A percentile compares a stretch with the other conserved stretches of the same genome.
Conservation (phyloP, 2,329 filamentous ascomycete genomes). For the Dothistroma septosporum region DNA sequence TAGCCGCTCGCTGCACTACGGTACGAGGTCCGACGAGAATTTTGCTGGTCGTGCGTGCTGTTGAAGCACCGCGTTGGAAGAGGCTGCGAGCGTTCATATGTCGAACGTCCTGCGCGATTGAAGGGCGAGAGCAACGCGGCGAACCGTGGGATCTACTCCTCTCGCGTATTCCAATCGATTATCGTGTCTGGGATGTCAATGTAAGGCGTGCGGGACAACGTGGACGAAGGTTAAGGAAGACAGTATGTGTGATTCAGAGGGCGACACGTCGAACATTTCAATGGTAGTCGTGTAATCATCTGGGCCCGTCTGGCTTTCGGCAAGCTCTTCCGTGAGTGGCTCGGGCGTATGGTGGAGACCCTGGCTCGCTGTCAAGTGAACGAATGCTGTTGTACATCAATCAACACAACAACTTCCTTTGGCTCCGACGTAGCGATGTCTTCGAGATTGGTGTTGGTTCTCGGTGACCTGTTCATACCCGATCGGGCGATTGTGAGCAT, state of each 20-base stretch:
- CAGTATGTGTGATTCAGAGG: neutral
- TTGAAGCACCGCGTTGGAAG: constrained; percentile 5
- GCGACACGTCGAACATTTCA: neutral
- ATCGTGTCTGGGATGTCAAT: constrained; percentile 2
- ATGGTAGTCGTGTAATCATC: neutral
- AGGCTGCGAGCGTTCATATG: constrained; percentile 3
- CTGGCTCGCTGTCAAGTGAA: neutral
- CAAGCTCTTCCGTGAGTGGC: neutral
- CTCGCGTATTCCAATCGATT: neutral
- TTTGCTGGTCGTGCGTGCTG: neutral
- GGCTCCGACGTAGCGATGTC: constrained; percentile 52
- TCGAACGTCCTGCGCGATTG: neutral
- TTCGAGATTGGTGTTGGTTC: constrained; percentile 84
- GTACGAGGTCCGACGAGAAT: neutral
- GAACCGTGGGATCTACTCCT: constrained; percentile 3
- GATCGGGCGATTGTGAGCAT: constrained; percentile 68
- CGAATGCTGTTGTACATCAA: neutral
- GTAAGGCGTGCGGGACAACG: constrained; percentile 1
- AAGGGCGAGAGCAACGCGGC: neutral
- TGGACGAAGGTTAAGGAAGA: neutral
- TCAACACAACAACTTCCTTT: neutral
- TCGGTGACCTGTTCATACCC: constrained; percentile 90
- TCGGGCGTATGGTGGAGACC: neutral
- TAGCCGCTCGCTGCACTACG: constrained; percentile 5
- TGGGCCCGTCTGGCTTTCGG: neutral